Evolutionary conservation across 257 asterid genomes (phyloP), one percentile per base, ranked within the genome.

Genomic region (Solanum tacnaense): DNA sequence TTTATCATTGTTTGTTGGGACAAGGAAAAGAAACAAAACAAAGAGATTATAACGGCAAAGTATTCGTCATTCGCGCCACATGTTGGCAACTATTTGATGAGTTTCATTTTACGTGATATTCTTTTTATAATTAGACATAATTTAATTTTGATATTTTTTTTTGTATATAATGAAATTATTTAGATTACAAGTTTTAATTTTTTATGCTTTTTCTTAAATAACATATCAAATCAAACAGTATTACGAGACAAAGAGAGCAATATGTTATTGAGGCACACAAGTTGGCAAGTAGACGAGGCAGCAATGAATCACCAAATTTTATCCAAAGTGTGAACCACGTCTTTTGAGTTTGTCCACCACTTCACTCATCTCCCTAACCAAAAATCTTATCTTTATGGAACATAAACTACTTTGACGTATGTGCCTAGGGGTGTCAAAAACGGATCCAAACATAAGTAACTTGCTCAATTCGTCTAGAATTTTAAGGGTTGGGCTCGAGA

Each of bases 391-490:
- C 79, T 72, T 72, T 72, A 27, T 67, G 9, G 35, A 67, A 32
- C 34, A 25, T 0, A 46, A 27, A 6, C 39, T 71, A 15, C 27
- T 72, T 72, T 72, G n/a, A 67, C 18, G 25, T 71, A 0, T 16
- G 7, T 31, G 25, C 4, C 27, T 9, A 39, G 12, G 44, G 44
- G 11, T 38, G 44, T 39, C 11, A 38, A 9, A 39, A 39, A 39
- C 9, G 44, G 9, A 39, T 0, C 3, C 1, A 39, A 39, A 39
- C 44, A 39, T 39, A 39, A 9, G 44, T 39, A 39, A 39, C 12
- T 39, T 0, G 12, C 0, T 0, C 1, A 39, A 39, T 39, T 39
- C 0, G 44, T 39, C 3, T 39, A 39, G 1, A 39, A 39, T 39
- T 39, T 39, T 39, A 39, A 39, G 1, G 44, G 12, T 39, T 39